Evolutionary conservation across 2,329 filamentous ascomycete species (phyloP), one percentile per base, ranked within the genome.

Genomic region (Pseudocercospora fuligena): DNA sequence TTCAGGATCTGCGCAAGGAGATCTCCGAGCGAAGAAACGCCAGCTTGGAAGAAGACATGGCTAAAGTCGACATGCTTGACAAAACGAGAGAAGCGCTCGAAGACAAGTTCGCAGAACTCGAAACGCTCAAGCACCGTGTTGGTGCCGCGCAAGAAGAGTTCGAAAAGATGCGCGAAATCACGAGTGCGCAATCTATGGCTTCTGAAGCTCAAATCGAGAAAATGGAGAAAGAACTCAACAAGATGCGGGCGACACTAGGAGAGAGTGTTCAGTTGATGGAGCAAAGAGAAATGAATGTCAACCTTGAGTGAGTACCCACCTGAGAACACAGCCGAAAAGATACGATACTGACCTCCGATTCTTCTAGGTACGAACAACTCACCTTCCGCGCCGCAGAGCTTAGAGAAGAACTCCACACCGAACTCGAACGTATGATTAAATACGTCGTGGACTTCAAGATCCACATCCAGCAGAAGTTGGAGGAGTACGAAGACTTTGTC

Each of bases 391-490:
- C 92, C 57, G 92, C 92, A 70, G 84, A 92, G 0, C 85, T 98
- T 25, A 89, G 95, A n/a, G 95, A 99, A 79, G 94, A 98, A 78
- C 85, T 99, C n/a, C 95, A 99, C 79, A 97, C 93, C 0, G 94
- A 97, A 78, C 92, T 97, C 74, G 95, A 97, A 82, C 90, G 90
- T 74, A 97, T 98, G 88, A 83, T 99, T 67, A 97, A 97, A 81
- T 94, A 98, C 77, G 91, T 97, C 69, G 97, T 98, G 82, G 94
- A 96, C 76, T 98, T 99, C 87, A 99, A 99, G 82, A 92, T 99
- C 70, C 94, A 98, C 76, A 86, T 99, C 60, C 95, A 99, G 80
- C 94, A 93, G 82, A 90, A 89, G 66, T 83, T 99, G 62, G 94
- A 97, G 77, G 92, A 95, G 75, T 98, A 97, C 78, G 95, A 99